A percentile compares a stretch with the other conserved stretches of the same genome.
phyloP scores from a whole-genome alignment of 2,329 filamentous ascomycete species.

The Proliferodiscus dingleyae region DNA sequence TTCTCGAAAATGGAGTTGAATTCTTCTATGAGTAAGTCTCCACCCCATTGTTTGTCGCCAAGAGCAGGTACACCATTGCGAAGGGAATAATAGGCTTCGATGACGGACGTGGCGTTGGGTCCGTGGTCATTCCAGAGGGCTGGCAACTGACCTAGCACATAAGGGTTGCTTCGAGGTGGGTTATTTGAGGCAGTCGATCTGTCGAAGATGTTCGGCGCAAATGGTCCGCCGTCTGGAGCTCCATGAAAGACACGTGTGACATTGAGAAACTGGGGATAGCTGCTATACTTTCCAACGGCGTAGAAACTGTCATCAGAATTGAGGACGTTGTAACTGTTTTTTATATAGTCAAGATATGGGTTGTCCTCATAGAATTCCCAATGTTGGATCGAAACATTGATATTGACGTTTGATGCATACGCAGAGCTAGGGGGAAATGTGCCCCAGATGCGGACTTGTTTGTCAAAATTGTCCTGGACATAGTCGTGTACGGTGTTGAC shows the following conservation, averaged over 20 bases:
- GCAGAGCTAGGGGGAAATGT: constrained; percentile 43
- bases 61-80: constrained; percentile 46
- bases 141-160: constrained; percentile 44
- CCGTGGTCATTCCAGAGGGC: constrained; percentile 53
- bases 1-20: constrained; percentile 35
- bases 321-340: constrained; percentile 44
- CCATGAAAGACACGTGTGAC: constrained; percentile 41
- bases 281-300: constrained; percentile 44
- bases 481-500: constrained; percentile 48
- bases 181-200: constrained; percentile 44
- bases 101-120: constrained; percentile 44
- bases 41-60: constrained; percentile 50
- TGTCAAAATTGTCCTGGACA: constrained; percentile 36
- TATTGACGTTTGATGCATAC: constrained; percentile 35
- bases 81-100: constrained; percentile 49
- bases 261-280: constrained; percentile 44
- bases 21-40: constrained; percentile 38
- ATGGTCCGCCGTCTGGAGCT: constrained; percentile 38
- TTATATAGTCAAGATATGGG: constrained; percentile 31
- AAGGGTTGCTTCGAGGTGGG: constrained; percentile 34
- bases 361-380: constrained; percentile 52
- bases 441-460: constrained; percentile 51
- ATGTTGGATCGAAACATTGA: constrained; percentile 48
- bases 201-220: constrained; percentile 47
- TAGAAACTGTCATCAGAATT: constrained; percentile 52